Evolutionary conservation across 1,139 yeast species (phyloP), one percentile per base, ranked within the genome.

Genomic region (Suhomyces choctaworum): DNA sequence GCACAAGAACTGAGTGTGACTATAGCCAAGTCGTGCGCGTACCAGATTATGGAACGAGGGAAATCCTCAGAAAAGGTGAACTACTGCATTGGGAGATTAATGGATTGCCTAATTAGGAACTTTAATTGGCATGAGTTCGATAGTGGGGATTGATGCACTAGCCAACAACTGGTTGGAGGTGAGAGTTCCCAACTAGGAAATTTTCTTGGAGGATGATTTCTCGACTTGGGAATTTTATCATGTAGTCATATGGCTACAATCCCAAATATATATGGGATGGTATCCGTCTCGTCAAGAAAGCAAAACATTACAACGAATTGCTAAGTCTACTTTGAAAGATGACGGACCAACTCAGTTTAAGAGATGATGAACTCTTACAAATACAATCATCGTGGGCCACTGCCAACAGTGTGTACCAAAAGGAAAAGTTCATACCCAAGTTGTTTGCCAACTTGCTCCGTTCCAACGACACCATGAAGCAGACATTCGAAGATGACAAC

Each of bases 361-460:
- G 36, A 21, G 34, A 27, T 17, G 38, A 35, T 16, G 54, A 51
- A 17, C 44, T 44, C 35, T 35, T 32, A 20, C 42, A 39, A 26
- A 37, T 64, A 32, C 57, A 58, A 47, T 47, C 50, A 27, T 61
- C 68, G 19, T 66, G 73, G 73, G 49, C 53, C 12, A 54, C 50
- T 28, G 46, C 52, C 16, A 55, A 59, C 36, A 54, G 56, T 38
- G 55, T 51, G 39, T 61, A 61, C 41, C 64, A 57, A 38, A 54
- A 54, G 31, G 60, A 60, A 37, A 52, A 55, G 34, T 60, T 64
- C 31, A 51, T 60, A 10, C 46, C 58, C 10, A 50, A 60, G 38
- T 52, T 67, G 37, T 66, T 61, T 44, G 45, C 60, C 25, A 65
- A 67, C 43, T 62, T 70, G 44, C 45, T 67, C 20, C 60, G 57